Base-by-base conservation (phyloP, 306 rosid genomes). In the Rosa persica region DNA sequence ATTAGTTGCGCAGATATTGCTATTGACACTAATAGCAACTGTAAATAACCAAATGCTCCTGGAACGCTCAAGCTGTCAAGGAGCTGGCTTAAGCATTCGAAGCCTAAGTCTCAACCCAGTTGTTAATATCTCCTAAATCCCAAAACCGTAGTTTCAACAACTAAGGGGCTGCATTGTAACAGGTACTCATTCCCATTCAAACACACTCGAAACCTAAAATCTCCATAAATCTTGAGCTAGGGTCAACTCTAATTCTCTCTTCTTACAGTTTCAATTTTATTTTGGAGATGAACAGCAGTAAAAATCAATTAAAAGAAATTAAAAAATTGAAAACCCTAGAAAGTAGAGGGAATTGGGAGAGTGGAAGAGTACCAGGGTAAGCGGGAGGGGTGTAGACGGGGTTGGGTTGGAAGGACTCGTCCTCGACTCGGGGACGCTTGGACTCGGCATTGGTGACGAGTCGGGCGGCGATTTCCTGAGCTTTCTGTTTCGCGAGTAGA, bases 381-480 rank as follows among this genome's bases (percentile, higher is more conserved):
- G 86, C 68, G 7, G 86, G 67, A 23, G 87, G 54, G 17, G 75
- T 34, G 57, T 68, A 73, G 8, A 74, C 42, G 6, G 81, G 75
- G 69, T 54, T 68, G 27, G 85, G 46, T 12, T 76, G 74, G 19
- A 79, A 73, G 5, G 86, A 62, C 40, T 79, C 81, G 49, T 76
- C 78, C 76, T 52, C 39, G 38, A 81, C 74, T 19, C 88, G 84
- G 74, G 86, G 88, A 38, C 87, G 88, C 76, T 87, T 87, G 3
- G 90, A 81, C 81, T 84, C 90, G 40, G 88, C 86, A 81, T 79
- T 82, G 78, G 84, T 76, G 15, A 84, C 77, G 61, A 87, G 86
- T 38, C 84, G 80, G 38, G 86, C 82, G 61, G 86, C 87, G 69
- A 83, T 87, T 84, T 87, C 90, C 70, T 83, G 90, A 73, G 90